A percentile compares a stretch with the other conserved stretches of the same genome.
phyloP scores from a whole-genome alignment of 495 filamentous ascomycete genomes.

The Parathielavia appendiculata region DNA sequence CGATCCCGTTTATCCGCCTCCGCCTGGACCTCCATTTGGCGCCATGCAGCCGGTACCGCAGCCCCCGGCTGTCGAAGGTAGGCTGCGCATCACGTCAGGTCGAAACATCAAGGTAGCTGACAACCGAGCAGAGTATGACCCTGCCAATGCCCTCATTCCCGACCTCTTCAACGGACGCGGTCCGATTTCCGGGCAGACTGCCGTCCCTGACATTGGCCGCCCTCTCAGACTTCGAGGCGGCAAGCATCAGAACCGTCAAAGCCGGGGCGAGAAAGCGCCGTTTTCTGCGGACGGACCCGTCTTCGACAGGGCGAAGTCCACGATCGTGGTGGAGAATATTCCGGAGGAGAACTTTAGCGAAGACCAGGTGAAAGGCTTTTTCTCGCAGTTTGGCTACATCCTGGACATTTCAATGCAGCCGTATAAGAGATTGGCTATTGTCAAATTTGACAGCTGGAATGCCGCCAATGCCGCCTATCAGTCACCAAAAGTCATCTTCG shows the following conservation, averaged over 20 bases:
- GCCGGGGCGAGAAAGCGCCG: constrained; percentile 43
- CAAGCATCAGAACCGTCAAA: constrained; percentile 23
- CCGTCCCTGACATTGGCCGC: constrained; percentile 4
- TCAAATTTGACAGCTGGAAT: constrained; percentile 70
- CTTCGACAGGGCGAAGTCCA: constrained; percentile 66
- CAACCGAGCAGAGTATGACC: constrained; percentile 69
- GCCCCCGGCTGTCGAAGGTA: constrained; percentile 34
- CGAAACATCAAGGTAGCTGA: constrained; percentile 14
- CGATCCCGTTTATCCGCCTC: constrained; percentile 16
- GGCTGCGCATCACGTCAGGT: neutral
- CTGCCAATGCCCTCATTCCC: constrained; percentile 51
- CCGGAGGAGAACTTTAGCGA: constrained; percentile 82
- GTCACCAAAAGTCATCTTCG: constrained; percentile 91
- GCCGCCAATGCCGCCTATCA: constrained; percentile 77
- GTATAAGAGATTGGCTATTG: constrained; percentile 70
- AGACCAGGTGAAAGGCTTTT: constrained; percentile 69
- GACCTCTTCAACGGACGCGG: constrained; percentile 6
- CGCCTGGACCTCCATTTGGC: constrained; percentile 5
- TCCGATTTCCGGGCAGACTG: constrained; percentile 7
- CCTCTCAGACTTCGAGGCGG: constrained; percentile 17
- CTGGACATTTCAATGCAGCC: constrained; percentile 66
- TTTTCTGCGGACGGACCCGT: constrained; percentile 75
- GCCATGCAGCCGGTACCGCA: constrained; percentile 10
- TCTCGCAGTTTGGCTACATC: constrained; percentile 78
- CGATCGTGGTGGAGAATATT: constrained; percentile 88